Percentiles rank a stretch among this genome's conserved stretches.
Conservation (phyloP, 345 rosid species). For the Linum lewisii region DNA sequence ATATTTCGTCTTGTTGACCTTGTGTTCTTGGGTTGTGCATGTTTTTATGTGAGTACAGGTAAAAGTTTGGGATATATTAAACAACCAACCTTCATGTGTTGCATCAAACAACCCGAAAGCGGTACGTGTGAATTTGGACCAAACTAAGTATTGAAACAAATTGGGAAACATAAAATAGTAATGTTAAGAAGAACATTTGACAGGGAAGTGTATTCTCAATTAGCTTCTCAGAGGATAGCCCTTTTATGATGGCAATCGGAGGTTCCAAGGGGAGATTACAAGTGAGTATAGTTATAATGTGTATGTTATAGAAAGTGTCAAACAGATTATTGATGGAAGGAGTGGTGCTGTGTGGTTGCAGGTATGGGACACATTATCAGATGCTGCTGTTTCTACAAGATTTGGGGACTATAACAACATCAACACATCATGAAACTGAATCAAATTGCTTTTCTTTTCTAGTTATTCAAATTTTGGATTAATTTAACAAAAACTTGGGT, state of each 20-base stretch:
- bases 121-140: constrained; percentile 28
- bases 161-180: no score
- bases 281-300: constrained; percentile 32
- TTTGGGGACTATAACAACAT: constrained; percentile 28
- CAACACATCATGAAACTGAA: no score
- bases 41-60: constrained; percentile 38
- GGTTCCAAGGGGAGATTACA: constrained; percentile 81
- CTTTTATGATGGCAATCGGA: constrained; percentile 80
- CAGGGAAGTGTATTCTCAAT: constrained; percentile 80
- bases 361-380: constrained; percentile 76
- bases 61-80: constrained; percentile 79
- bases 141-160: no score
- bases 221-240: constrained; percentile 66
- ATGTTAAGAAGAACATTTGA: no score
- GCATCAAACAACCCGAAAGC: constrained; percentile 54
- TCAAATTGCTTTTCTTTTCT: no score
- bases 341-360: constrained; percentile 16
- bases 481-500: no score
- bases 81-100: constrained; percentile 67
- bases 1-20: background rate
- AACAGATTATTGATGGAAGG: background rate
- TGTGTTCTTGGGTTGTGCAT: background rate
- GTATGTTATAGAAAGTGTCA: background rate
- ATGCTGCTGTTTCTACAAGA: constrained; percentile 35
- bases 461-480: no score